Evolutionary conservation across 257 asterid genomes (phyloP).

Genomic region (Verbascum thapsus): DNA sequence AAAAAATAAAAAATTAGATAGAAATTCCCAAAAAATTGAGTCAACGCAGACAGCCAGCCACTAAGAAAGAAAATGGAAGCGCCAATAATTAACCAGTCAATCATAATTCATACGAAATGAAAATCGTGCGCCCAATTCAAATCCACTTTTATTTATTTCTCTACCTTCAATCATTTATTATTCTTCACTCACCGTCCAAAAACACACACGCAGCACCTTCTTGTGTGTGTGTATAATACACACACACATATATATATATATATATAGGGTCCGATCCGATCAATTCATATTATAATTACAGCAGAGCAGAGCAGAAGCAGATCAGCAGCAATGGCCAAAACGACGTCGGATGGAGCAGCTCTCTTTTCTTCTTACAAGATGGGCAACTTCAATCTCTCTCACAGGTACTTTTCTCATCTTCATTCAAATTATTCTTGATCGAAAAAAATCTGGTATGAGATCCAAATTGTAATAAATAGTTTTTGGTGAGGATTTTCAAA

Average conservation of each 20-base stretch:
- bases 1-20: too few species aligned
- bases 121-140: conserved; percentile 28
- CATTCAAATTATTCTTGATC: neutral
- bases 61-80: too few species aligned
- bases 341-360: conserved; percentile 44
- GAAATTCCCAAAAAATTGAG: too few species aligned
- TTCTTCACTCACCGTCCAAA: conserved; percentile 32
- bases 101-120: conserved; percentile 22
- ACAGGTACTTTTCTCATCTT: conserved; percentile 50
- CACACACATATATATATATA: neutral
- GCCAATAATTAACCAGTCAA: neutral
- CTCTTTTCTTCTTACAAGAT: conserved; percentile 90
- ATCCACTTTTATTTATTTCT: neutral
- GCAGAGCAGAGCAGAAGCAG: neutral
- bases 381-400: conserved; percentile 79
- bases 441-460: too few species aligned
- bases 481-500: too few species aligned
- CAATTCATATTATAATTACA: too few species aligned
- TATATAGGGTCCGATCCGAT: too few species aligned
- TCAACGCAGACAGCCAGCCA: too few species aligned
- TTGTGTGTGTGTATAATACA: conserved; percentile 16
- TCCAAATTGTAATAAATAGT: too few species aligned
- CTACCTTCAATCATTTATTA: neutral
- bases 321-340: conserved; percentile 49
- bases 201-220: neutral